Percentiles rank a stretch among this genome's conserved stretches.
Evolutionary conservation across 257 asterid genomes (phyloP).

Genomic region (Schizonepeta tenuifolia): DNA sequence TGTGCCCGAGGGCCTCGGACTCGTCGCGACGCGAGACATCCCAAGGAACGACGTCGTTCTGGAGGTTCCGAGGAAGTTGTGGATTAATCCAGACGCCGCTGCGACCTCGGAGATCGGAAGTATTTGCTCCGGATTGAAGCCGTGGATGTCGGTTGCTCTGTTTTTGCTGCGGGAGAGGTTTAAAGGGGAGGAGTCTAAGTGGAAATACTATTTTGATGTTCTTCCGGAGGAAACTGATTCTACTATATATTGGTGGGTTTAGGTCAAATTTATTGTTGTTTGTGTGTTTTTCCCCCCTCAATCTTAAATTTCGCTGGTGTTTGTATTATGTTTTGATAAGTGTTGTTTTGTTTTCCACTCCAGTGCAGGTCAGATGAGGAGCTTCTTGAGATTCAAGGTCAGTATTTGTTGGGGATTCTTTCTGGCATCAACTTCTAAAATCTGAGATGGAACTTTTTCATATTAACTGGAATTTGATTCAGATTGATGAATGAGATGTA

Average conservation of each 20-base stretch:
- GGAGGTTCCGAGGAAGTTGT: slow-evolving; percentile 83
- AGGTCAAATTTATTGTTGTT: slow-evolving; percentile 8
- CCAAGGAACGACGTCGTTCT: slow-evolving; percentile 73
- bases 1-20: slow-evolving; percentile 89
- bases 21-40: slow-evolving; percentile 76
- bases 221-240: slow-evolving; percentile 81
- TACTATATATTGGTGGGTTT: slow-evolving; percentile 92
- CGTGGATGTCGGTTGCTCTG: slow-evolving; percentile 85
- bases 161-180: slow-evolving; percentile 72
- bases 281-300: background rate
- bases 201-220: slow-evolving; percentile 68
- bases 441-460: too few species aligned
- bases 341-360: slow-evolving; percentile 52
- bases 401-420: too few species aligned
- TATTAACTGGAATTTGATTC: background rate
- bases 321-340: slow-evolving; percentile 38
- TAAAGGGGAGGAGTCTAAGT: slow-evolving; percentile 75
- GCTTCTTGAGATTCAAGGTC: slow-evolving; percentile 95
- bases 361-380: slow-evolving; percentile 99
- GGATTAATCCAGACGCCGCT: slow-evolving; percentile 84
- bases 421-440: too few species aligned
- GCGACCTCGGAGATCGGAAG: slow-evolving; percentile 73
- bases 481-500: background rate
- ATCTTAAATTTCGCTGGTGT: background rate
- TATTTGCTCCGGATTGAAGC: slow-evolving; percentile 78